A percentile compares a stretch with the other conserved stretches of the same genome.
These are phyloP conservation scores for Solanum megistacrolobum DNA, from an alignment of 257 asterid species.

Conservation along the genomic window DNA sequence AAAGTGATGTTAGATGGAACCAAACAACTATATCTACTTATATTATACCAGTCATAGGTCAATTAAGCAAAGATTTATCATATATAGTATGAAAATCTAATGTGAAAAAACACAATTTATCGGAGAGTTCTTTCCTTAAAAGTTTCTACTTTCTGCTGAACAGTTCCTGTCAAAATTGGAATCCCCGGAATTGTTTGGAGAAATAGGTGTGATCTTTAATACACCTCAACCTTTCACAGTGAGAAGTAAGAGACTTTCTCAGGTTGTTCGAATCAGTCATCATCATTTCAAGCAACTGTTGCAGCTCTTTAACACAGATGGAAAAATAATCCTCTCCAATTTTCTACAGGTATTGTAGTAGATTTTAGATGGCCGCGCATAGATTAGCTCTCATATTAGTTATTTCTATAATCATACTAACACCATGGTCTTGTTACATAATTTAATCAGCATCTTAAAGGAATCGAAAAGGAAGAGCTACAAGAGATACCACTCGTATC, in stretches of 20 bases:
- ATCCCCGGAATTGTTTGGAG: constrained; percentile 70
- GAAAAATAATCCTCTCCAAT: constrained; percentile 52
- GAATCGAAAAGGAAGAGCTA: constrained; percentile 47
- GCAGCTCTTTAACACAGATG: constrained; percentile 55
- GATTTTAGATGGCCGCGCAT: not conserved
- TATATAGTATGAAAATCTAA: not conserved
- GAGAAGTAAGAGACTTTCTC: constrained; percentile 84
- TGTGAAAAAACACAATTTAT: not conserved
- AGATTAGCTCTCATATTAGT: not conserved
- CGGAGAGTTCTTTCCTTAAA: not conserved
- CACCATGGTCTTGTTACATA: not conserved
- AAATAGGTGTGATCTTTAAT: constrained; percentile 77
- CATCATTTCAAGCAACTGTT: constrained; percentile 85
- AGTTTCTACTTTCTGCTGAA: not conserved
- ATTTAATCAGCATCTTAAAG: constrained; percentile 51
- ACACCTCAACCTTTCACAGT: constrained; percentile 89
- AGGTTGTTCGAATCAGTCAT: constrained; percentile 84
- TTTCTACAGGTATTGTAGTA: constrained; percentile 55
- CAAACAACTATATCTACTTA: not conserved
- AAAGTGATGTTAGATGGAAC: not conserved
- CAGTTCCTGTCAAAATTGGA: constrained; percentile 60
- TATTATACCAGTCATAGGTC: not conserved
- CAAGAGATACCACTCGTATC: constrained; percentile 61
- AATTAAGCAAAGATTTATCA: not conserved
- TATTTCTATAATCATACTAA: not conserved